Evolutionary conservation across 768 basidiomycete species (phyloP), one percentile per base, ranked within the genome.

Genomic region (Ramaria sp.): DNA sequence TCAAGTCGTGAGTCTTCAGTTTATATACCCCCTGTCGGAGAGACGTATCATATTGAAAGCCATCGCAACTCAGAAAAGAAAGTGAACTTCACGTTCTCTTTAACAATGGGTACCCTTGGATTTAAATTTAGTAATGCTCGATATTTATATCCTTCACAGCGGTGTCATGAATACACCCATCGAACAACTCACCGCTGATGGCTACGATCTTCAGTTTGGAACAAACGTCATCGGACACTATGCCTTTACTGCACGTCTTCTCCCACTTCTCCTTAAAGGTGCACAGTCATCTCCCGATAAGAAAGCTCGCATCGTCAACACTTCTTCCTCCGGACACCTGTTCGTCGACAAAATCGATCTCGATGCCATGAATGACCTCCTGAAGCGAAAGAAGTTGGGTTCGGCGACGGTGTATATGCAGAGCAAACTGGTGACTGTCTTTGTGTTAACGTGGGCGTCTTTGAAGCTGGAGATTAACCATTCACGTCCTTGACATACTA

Each of bases 141-240:
- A 38, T 27, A 50, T 11, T 13, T 37, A 19, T 5, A 7, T 7
- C 12, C 17, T 34, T 7, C 20, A 31, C 17, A 59, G 60, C 22
- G 58, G 60, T 12, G 34, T 59, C 47, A 56, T 61, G 61, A 27
- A 37, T 3, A 17, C 58, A 0, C 55, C 60, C 0, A 30, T n/a
- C 34, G 45, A 30, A 9, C 54, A 22, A 50, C 58, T 39, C 11
- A 46, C 17, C 37, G 17, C 24, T 52, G 22, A 37, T 2, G 34
- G 7, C 31, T 19, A 1, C 20, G 53, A 33, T 1, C 38, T 27
- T 11, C 22, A 78, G 52, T 83, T 80, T 53, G 81, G 78, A n/a
- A n/a, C n/a, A n/a, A n/a, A n/a, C n/a, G n/a, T n/a, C 19, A 24
- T 59, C 80, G 82, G 84, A 2, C 85, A 81, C 63, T 82, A 76